phyloP scores from a whole-genome alignment of 2,329 filamentous ascomycete species.

The Nannizzia gypsea region DNA sequence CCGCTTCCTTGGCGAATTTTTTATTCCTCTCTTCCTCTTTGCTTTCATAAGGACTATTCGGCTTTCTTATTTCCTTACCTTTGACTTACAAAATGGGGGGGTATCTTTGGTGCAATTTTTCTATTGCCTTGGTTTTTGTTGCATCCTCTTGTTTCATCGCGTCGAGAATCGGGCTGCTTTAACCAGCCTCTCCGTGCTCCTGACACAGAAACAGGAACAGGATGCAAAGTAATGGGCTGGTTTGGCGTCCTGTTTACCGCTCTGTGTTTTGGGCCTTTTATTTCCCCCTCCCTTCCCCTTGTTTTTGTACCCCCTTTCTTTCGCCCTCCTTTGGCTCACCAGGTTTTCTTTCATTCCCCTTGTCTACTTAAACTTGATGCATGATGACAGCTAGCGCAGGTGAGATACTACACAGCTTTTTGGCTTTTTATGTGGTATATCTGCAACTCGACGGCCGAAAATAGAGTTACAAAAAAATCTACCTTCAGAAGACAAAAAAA shows the following conservation, averaged over 20 bases:
- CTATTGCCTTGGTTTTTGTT: background rate
- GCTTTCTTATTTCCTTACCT: background rate
- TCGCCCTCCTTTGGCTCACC: background rate
- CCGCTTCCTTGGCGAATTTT: background rate
- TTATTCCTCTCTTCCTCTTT: background rate
- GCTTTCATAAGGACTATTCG: background rate
- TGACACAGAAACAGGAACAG: too few relatives aligned
- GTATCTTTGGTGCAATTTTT: background rate
- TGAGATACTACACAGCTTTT: background rate
- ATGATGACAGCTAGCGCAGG: background rate
- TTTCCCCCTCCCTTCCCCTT: background rate
- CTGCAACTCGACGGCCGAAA: conserved; percentile 1
- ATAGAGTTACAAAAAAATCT: background rate
- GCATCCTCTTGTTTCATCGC: background rate
- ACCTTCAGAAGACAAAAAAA: background rate
- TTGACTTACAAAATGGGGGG: background rate
- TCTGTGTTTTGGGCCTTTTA: background rate
- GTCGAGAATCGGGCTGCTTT: too few relatives aligned
- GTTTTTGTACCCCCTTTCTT: background rate
- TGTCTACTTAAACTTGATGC: background rate
- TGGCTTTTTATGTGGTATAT: background rate
- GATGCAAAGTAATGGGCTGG: too few relatives aligned
- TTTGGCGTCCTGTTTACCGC: background rate
- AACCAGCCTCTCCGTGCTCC: background rate
- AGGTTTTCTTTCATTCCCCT: background rate